Evolutionary conservation across 306 rosid species (phyloP), one percentile per base, ranked within the genome.

Genomic region (Cicer judaicum): DNA sequence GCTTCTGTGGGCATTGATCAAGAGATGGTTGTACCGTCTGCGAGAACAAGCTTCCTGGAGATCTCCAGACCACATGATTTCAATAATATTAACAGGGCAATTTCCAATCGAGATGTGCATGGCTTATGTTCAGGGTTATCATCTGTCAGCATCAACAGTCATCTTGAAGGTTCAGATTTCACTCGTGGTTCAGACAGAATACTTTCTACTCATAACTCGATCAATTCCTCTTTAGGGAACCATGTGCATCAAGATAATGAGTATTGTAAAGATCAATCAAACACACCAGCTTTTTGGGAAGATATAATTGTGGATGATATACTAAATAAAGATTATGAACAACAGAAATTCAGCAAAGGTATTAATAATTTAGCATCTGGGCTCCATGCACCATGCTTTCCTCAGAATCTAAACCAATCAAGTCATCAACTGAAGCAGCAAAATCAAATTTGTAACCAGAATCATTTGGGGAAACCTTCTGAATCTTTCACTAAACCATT

Each of bases 241-340:
- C 73, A 66, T 59, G 63, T 74, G 19, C 84, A 55, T 75, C 81
- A 77, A 80, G 81, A 70, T 77, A 61, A 70, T 61, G 74, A 36
- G 52, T 62, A 24, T 80, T 64, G 77, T 39, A 60, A 39, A 46
- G 83, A 70, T 57, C 77, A 66, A n/a, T 80, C 85, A 46, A 66
- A 80, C 71, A 83, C 79, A 60, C 77, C 89, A 40, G 75, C 60
- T 18, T 80, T 70, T 62, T 78, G 85, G 85, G 84, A 80, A 86
- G 85, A 83, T 74, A 54, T 47, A 29, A 56, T 77, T 34, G 84
- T 77, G 79, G 85, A 80, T 50, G 85, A 80, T 55, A 36, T 71
- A 8, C 81, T 52, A 60, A 81, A 75, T 48, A 16, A 65, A 13
- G 83, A 80, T 44, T 24, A 8, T 80, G 75, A 60, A 21, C 79